These are phyloP conservation scores for Inga oerstediana DNA, from an alignment of 306 rosid genomes.

Conservation along the genomic window DNA sequence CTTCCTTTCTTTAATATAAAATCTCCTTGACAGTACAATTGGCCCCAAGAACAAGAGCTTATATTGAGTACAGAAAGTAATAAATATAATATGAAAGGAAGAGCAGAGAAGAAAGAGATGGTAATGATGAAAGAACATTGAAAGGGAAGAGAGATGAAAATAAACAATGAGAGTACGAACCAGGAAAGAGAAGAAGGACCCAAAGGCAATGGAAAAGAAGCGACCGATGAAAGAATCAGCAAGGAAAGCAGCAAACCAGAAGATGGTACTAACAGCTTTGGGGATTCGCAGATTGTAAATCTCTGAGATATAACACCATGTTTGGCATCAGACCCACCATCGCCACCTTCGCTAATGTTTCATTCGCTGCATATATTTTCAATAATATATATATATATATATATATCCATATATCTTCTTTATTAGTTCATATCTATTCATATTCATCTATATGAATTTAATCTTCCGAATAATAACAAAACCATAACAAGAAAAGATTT, in stretches of 20 bases:
- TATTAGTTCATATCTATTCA: neutral
- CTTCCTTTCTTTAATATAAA: too few species aligned
- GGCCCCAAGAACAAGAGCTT: too few species aligned
- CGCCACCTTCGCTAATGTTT: conserved; percentile 62
- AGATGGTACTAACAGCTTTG: conserved; percentile 46
- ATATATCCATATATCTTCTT: neutral
- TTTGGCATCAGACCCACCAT: conserved; percentile 61
- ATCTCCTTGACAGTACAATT: too few species aligned
- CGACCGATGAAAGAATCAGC: conserved; percentile 77
- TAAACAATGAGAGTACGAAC: conserved; percentile 11
- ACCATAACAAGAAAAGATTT: neutral
- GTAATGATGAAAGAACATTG: neutral
- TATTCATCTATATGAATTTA: too few species aligned
- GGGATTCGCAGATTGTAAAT: conserved; percentile 47
- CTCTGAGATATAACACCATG: conserved; percentile 55
- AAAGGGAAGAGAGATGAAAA: neutral
- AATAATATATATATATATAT: neutral
- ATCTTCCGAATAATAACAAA: neutral
- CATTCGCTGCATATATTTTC: conserved; percentile 51
- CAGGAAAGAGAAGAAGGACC: conserved; percentile 56
- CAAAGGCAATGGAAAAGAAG: conserved; percentile 56
- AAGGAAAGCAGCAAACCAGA: conserved; percentile 62
- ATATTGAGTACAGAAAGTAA: too few species aligned
- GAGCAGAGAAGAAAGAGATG: neutral
- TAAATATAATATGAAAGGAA: neutral